These are phyloP conservation scores for Heterobasidion parviporum DNA, from an alignment of 1,284 basidiomycete genomes.

Conservation along the genomic window DNA sequence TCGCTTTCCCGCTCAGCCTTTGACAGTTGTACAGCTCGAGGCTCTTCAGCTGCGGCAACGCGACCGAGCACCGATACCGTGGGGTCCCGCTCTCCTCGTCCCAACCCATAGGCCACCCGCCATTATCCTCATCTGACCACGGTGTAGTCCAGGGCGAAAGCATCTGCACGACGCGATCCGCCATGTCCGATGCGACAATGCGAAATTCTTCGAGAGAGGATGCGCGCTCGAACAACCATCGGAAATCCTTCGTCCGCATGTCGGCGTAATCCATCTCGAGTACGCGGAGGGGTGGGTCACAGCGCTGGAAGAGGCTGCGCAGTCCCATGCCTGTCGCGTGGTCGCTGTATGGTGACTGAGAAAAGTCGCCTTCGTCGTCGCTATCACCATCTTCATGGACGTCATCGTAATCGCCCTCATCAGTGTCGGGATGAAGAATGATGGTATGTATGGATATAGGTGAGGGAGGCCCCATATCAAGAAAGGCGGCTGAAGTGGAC, in stretches of 20 bases:
- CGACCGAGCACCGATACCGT: slow-evolving; percentile 19
- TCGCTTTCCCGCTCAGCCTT: slow-evolving; percentile 45
- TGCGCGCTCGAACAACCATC: slow-evolving; percentile 52
- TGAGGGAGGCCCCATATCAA: not conserved
- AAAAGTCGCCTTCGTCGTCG: slow-evolving; percentile 69
- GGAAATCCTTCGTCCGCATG: slow-evolving; percentile 72
- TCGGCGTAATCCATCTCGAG: slow-evolving; percentile 74
- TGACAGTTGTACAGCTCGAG: slow-evolving; percentile 56
- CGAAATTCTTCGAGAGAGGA: slow-evolving; percentile 47
- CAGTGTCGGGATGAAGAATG: not conserved
- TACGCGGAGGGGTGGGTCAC: slow-evolving; percentile 48
- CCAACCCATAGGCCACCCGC: not conserved
- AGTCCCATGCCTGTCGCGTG: slow-evolving; percentile 73
- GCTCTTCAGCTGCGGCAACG: slow-evolving; percentile 43
- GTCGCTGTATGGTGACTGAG: slow-evolving; percentile 67
- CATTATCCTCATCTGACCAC: slow-evolving; percentile 6
- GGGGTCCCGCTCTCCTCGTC: slow-evolving; percentile 4
- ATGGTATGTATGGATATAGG: not conserved
- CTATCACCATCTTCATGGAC: slow-evolving; percentile 48
- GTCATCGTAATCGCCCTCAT: not conserved
- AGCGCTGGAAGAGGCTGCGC: slow-evolving; percentile 48
- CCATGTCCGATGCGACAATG: slow-evolving; percentile 74
- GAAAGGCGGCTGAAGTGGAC: not conserved
- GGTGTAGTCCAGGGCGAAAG: not conserved
- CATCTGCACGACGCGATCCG: slow-evolving; percentile 56